Conservation (phyloP, 2,329 filamentous ascomycete species). For the Clarireedia hainanense region DNA sequence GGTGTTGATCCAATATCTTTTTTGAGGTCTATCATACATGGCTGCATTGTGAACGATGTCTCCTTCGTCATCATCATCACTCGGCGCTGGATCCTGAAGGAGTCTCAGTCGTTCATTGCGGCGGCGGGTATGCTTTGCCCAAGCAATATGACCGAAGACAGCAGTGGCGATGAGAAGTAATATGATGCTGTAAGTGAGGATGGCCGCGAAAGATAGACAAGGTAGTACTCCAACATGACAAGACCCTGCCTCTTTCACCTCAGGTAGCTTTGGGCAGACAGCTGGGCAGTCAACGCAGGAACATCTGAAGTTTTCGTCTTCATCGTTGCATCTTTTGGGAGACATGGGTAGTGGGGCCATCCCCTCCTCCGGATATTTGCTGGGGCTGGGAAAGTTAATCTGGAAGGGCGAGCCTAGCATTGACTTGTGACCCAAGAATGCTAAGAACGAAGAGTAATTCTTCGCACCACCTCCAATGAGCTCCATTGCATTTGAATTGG, state of each 20-base stretch:
- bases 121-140: conserved; percentile 62
- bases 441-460: conserved; percentile 78
- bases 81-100: conserved; percentile 73
- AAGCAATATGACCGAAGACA: conserved; percentile 67
- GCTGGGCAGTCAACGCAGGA: conserved; percentile 88
- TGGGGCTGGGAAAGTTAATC: conserved; percentile 75
- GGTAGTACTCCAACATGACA: conserved; percentile 85
- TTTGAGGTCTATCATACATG: conserved; percentile 70
- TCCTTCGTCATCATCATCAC: conserved; percentile 90
- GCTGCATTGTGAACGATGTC: conserved; percentile 71
- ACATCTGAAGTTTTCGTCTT: conserved; percentile 78
- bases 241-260: conserved; percentile 58
- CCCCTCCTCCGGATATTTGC: conserved; percentile 50
- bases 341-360: conserved; percentile 67
- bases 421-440: conserved; percentile 83
- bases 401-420: conserved; percentile 89
- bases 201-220: conserved; percentile 86
- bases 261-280: conserved; percentile 75
- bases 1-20: conserved; percentile 76
- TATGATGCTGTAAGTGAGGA: conserved; percentile 75
- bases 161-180: conserved; percentile 59
- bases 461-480: conserved; percentile 93
- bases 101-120: conserved; percentile 79
- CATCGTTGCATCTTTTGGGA: conserved; percentile 82
- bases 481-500: conserved; percentile 88